phyloP scores from a whole-genome alignment of 768 basidiomycete species.

The Lentinula boryana region DNA sequence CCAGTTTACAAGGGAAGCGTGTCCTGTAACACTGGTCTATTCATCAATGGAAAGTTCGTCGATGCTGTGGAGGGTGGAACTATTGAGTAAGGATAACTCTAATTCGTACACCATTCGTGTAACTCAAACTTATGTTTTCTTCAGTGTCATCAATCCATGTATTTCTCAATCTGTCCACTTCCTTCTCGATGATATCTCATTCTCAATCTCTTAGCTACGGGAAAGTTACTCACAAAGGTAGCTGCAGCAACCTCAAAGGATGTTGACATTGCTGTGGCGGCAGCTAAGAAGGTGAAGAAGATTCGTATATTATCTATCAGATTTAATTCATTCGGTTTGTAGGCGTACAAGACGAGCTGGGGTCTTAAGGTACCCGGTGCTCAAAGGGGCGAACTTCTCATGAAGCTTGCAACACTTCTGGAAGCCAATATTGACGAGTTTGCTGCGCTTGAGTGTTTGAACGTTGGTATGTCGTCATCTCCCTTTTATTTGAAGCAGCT shows the following conservation, averaged over 20 bases:
- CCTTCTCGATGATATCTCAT: neutral
- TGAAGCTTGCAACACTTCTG: conserved; percentile 46
- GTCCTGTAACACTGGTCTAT: conserved; percentile 51
- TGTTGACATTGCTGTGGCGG: conserved; percentile 58
- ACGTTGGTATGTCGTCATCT: conserved; percentile 26
- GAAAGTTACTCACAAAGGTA: conserved; percentile 47
- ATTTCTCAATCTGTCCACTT: neutral
- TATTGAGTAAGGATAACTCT: conserved; percentile 53
- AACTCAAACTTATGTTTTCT: neutral
- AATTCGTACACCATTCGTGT: neutral
- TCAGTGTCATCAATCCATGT: conserved; percentile 41
- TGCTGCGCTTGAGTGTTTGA: conserved; percentile 43
- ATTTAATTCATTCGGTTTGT: neutral
- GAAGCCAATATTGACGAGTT: conserved; percentile 42
- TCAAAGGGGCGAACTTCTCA: conserved; percentile 33
- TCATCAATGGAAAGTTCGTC: conserved; percentile 64
- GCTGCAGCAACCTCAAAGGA: conserved; percentile 53
- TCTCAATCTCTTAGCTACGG: conserved; percentile 37
- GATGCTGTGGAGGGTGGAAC: conserved; percentile 49
- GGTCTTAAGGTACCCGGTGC: conserved; percentile 37
- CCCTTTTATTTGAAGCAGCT: neutral
- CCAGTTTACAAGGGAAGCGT: conserved; percentile 38
- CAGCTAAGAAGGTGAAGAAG: conserved; percentile 39
- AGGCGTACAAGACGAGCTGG: conserved; percentile 37
- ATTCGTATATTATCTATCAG: neutral